phyloP scores from a whole-genome alignment of 345 rosid species.

The Garcia nutans region DNA sequence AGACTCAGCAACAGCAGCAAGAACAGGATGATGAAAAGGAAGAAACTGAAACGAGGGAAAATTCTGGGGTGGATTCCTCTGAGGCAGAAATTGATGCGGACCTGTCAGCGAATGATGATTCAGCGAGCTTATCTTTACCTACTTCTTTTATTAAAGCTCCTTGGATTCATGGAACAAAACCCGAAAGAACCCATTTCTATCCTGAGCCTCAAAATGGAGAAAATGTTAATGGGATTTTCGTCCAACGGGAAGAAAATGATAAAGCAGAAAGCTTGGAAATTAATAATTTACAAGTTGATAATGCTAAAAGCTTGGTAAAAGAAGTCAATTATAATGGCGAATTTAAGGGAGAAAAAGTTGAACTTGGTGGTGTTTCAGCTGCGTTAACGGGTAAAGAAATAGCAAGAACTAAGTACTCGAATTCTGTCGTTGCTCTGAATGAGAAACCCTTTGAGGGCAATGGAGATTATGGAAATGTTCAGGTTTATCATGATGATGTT shows the following conservation, averaged over 20 bases:
- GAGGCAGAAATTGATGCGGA: constrained; percentile 28
- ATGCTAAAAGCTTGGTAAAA: constrained; percentile 10
- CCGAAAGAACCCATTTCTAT: constrained; percentile 23
- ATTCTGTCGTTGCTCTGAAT: neutral
- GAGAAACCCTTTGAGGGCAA: constrained; percentile 12
- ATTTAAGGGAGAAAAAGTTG: neutral
- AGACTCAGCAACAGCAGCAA: constrained; percentile 24
- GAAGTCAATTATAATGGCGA: constrained; percentile 16
- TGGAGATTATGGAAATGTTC: constrained; percentile 5
- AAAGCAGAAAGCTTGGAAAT: constrained; percentile 8
- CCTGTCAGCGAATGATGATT: constrained; percentile 21
- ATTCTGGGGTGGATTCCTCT: constrained; percentile 24
- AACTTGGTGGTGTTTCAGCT: neutral
- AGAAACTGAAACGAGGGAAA: constrained; percentile 19
- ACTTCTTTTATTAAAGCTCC: constrained; percentile 44
- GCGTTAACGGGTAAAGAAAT: neutral
- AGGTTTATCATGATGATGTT: neutral
- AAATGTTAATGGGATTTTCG: constrained; percentile 1
- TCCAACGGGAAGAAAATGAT: constrained; percentile 21
- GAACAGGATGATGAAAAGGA: constrained; percentile 24
- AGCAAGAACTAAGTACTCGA: neutral
- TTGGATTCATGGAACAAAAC: constrained; percentile 55
- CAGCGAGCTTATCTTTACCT: constrained; percentile 33
- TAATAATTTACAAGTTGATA: constrained; percentile 10
- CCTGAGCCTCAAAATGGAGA: constrained; percentile 22